Percentiles rank a stretch among this genome's conserved stretches.
Conservation (phyloP, 768 basidiomycete genomes). For the Lactarius evosmus region DNA sequence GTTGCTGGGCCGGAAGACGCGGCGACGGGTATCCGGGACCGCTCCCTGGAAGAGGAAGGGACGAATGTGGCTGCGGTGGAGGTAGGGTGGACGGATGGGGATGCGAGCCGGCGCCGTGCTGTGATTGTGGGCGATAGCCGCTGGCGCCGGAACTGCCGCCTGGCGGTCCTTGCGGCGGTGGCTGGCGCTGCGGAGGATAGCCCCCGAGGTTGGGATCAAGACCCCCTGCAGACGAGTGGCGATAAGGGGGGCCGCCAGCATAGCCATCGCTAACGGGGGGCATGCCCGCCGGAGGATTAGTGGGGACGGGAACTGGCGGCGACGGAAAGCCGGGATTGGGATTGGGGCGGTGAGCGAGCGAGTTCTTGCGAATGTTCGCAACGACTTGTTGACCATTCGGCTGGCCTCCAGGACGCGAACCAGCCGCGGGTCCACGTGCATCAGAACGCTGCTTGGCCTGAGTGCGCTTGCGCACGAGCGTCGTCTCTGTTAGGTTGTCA, state of each 20-base stretch:
- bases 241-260: conserved; percentile 6
- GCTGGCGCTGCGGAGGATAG: conserved; percentile 17
- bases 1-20: conserved; percentile 3
- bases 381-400: conserved; percentile 46
- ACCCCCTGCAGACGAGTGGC: conserved; percentile 19
- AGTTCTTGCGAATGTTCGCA: conserved; percentile 54
- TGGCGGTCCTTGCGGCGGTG: conserved; percentile 18
- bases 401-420: conserved; percentile 26
- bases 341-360: conserved; percentile 33
- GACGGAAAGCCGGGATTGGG: background rate
- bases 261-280: background rate
- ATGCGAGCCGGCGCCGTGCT: background rate
- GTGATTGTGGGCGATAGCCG: background rate
- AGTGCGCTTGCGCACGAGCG: conserved; percentile 81
- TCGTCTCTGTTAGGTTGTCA: conserved; percentile 70
- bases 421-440: conserved; percentile 27
- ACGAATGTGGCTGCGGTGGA: background rate
- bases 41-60: background rate
- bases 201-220: conserved; percentile 4
- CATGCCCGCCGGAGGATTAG: conserved; percentile 14
- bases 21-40: conserved; percentile 11
- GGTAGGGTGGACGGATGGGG: background rate
- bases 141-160: background rate
- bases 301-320: background rate
- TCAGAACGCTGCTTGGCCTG: conserved; percentile 59